Percentiles rank a stretch among this genome's conserved stretches.
Conservation (phyloP, 2,329 filamentous ascomycete genomes). For the Aspergillus ochraceoroseus region DNA sequence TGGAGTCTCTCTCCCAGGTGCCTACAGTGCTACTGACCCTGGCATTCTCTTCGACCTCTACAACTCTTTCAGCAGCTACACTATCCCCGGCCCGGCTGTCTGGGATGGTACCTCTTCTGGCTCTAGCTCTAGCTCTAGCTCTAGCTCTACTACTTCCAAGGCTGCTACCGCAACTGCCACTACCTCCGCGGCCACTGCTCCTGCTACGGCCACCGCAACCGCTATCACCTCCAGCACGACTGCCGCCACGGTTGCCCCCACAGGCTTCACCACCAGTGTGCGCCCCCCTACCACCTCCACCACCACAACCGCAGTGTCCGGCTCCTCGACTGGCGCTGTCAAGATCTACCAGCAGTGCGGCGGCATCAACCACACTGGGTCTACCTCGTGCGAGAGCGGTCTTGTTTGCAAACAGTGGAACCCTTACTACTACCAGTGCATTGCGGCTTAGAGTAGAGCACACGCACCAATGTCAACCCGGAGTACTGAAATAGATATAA, state of each 20-base stretch:
- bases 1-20: slow-evolving; percentile 22
- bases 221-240: slow-evolving; percentile 2
- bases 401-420: slow-evolving; percentile 22
- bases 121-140: slow-evolving; percentile 10
- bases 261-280: slow-evolving; percentile 5
- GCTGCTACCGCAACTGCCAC: slow-evolving; percentile 6
- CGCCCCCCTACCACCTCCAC: slow-evolving; percentile 4
- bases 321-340: slow-evolving; percentile 10
- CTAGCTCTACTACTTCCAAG: slow-evolving; percentile 6
- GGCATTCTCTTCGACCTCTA: slow-evolving; percentile 23
- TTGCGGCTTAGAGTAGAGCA: slow-evolving; percentile 14
- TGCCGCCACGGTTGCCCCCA: too few relatives aligned
- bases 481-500: too few relatives aligned
- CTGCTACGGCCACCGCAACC: slow-evolving; percentile 4
- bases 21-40: slow-evolving; percentile 16
- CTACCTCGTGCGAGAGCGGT: slow-evolving; percentile 15
- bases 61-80: slow-evolving; percentile 19
- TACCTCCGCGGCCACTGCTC: slow-evolving; percentile 4
- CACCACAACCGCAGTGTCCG: not conserved
- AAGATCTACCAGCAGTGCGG: slow-evolving; percentile 20
- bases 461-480: too few relatives aligned
- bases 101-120: slow-evolving; percentile 21
- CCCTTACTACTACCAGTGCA: slow-evolving; percentile 23
- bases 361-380: slow-evolving; percentile 16
- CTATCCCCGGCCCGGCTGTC: slow-evolving; percentile 23